These are phyloP conservation scores for Suillus occidentalis DNA, from an alignment of 768 basidiomycete genomes.

Conservation along the genomic window DNA sequence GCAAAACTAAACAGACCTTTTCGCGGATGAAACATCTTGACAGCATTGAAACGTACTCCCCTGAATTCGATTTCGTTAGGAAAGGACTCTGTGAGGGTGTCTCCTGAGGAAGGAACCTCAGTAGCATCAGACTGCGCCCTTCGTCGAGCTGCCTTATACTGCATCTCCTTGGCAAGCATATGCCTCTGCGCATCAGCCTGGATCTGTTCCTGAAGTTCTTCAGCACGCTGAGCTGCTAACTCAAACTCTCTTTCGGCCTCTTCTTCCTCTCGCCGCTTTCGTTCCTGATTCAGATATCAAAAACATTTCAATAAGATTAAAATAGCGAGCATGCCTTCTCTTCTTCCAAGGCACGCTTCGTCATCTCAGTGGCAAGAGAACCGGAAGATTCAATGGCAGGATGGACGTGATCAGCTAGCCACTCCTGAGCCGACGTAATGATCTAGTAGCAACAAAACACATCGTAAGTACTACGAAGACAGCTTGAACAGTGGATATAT, in stretches of 20 bases:
- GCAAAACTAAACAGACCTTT: slow-evolving; percentile 44
- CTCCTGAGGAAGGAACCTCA: slow-evolving; percentile 51
- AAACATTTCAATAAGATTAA: not conserved
- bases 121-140: slow-evolving; percentile 73
- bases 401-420: slow-evolving; percentile 58
- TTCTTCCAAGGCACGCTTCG: slow-evolving; percentile 65
- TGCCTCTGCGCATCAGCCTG: slow-evolving; percentile 64
- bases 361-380: slow-evolving; percentile 81
- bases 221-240: slow-evolving; percentile 50
- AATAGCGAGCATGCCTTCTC: slow-evolving; percentile 48
- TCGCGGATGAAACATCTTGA: slow-evolving; percentile 73
- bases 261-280: slow-evolving; percentile 54
- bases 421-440: slow-evolving; percentile 67
- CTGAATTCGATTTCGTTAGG: slow-evolving; percentile 53
- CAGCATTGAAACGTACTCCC: slow-evolving; percentile 59
- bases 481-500: not conserved
- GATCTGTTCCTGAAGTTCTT: slow-evolving; percentile 65
- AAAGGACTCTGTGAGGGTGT: slow-evolving; percentile 65
- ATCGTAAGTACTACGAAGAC: slow-evolving; percentile 6
- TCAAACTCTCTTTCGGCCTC: slow-evolving; percentile 53
- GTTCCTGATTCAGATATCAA: slow-evolving; percentile 38
- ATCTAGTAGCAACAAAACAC: slow-evolving; percentile 44
- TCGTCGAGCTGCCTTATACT: slow-evolving; percentile 52
- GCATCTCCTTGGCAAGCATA: slow-evolving; percentile 42
- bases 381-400: slow-evolving; percentile 60